Evolutionary conservation across 1,284 basidiomycete genomes (phyloP), one percentile per base, ranked within the genome.

Genomic region (Malassezia arunalokei): DNA sequence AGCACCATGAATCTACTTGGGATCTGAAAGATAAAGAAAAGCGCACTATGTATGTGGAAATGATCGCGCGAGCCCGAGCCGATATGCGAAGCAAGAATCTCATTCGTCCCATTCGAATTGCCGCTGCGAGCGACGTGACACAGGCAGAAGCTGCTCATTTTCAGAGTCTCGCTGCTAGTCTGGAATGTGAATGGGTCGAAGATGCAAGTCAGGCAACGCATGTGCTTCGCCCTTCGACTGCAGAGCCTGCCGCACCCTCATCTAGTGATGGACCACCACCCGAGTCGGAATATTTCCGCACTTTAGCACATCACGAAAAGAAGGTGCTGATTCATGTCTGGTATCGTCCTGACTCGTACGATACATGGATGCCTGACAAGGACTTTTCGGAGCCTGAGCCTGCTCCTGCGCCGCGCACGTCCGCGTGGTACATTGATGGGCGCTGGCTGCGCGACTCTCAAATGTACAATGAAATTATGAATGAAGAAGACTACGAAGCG

Each of bases 311-410:
- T n/a, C 56, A 57, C 42, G 56, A 57, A 14, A 60, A 61, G n/a
- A 59, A 64, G 17, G 66, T 70, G 6, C 62, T 73, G 35, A 68
- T 73, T 38, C 71, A 73, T 53, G 71, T 73, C 27, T 73, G 71
- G 71, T 73, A 73, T 57, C 59, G 71, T 8, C 71, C 71, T 27
- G 69, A 73, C 52, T 73, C 71, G n/a, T 71, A 71, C 58, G 71
- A 73, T 50, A 70, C 68, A n/a, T 73, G 71, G 71, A 59, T 73
- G 6, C 68, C 71, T 1, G 66, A 68, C 28, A 55, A 60, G 37
- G 67, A 68, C 51, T 73, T 73, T 59, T 61, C 68, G 29, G 62
- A 64, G 9, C 69, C 69, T 1, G 70, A 72, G 47, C 65, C 68
- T 3, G 71, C 64, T 27, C 68, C 68, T n/a, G 63, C 60, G 46